Evolutionary conservation across 257 asterid genomes (phyloP), one percentile per base, ranked within the genome.

Genomic region (Nicotiana obtusifolia): DNA sequence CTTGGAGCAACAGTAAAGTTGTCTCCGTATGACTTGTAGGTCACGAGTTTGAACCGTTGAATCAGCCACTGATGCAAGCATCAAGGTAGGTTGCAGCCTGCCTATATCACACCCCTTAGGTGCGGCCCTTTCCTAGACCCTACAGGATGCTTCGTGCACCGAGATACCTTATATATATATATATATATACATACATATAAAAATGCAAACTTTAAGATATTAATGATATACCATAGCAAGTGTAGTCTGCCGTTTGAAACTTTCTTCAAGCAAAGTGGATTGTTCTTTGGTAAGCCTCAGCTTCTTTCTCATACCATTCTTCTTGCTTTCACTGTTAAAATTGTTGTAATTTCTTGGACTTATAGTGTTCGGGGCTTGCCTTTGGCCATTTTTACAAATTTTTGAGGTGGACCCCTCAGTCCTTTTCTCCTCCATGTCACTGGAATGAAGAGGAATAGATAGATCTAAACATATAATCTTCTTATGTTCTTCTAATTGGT

Each of bases 201-300:
- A 64, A 16, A 16, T 71, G 14, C 3, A 56, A 65, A 30, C 5
- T 31, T 2, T 4, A 68, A 52, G 47, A 30, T 24, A 17, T 26
- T 47, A 17, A 35, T 19, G 30, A 31, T 24, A 54, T 82, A 92
- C 97, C 88, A 83, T 87, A 8, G 85, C 87, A 16, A 88, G 90
- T 53, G 92, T 89, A 8, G 84, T 82, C 16, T 87, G 86, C 19
- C 59, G 85, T 83, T 84, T 82, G 91, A 88, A 91, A 69, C 88
- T 86, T 52, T 86, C 91, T 85, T 91, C 92, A 77, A 90, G 93
- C 78, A 88, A 76, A 37, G 81, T 82, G 2, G 86, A 64, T 53
- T 91, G 93, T 47, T 90, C 91, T 81, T 66, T 85, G 22, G 86
- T 84, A 64, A 91, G 92, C 90, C 92, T 91, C 87, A 90, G 10